Conservation (phyloP, 768 basidiomycete species). For the Rossbeevera mucosa region DNA sequence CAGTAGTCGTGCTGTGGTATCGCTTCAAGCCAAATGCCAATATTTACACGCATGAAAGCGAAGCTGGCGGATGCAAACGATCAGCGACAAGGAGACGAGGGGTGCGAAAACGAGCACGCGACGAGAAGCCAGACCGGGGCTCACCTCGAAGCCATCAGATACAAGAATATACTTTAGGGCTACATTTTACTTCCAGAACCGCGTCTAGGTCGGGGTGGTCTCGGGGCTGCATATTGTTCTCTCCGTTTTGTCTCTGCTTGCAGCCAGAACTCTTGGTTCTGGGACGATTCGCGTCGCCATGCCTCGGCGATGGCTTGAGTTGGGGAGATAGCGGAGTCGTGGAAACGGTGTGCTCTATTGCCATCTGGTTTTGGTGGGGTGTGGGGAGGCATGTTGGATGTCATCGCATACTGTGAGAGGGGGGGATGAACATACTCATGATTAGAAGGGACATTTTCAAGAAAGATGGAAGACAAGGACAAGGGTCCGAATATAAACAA, state of each 20-base stretch:
- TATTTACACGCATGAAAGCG: conserved; percentile 32
- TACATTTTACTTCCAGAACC: conserved; percentile 53
- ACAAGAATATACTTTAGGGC: conserved; percentile 10
- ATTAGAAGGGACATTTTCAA: conserved; percentile 21
- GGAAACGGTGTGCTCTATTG: conserved; percentile 26
- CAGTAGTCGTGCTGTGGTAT: conserved; percentile 19
- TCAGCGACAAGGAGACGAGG: not conserved
- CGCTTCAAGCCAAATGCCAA: conserved; percentile 18
- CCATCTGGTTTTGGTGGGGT: conserved; percentile 32
- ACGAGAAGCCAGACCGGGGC: not conserved
- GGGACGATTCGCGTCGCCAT: conserved; percentile 59
- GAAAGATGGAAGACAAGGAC: not conserved
- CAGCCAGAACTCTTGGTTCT: conserved; percentile 58
- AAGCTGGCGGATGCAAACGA: conserved; percentile 14
- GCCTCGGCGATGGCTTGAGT: conserved; percentile 64
- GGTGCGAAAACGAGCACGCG: not conserved
- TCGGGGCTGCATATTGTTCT: conserved; percentile 41
- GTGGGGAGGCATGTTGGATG: conserved; percentile 30
- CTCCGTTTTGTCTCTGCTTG: conserved; percentile 47
- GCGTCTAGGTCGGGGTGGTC: conserved; percentile 33
- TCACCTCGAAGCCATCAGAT: conserved; percentile 16
- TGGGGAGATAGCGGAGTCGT: conserved; percentile 38
- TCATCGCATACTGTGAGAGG: conserved; percentile 32
- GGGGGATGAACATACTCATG: conserved; percentile 26
- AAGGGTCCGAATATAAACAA: conserved; percentile 26